Evolutionary conservation across 805 yeast species (phyloP), one percentile per base, ranked within the genome.

Genomic region (Sugiyamaella boreocaroliniensis): DNA sequence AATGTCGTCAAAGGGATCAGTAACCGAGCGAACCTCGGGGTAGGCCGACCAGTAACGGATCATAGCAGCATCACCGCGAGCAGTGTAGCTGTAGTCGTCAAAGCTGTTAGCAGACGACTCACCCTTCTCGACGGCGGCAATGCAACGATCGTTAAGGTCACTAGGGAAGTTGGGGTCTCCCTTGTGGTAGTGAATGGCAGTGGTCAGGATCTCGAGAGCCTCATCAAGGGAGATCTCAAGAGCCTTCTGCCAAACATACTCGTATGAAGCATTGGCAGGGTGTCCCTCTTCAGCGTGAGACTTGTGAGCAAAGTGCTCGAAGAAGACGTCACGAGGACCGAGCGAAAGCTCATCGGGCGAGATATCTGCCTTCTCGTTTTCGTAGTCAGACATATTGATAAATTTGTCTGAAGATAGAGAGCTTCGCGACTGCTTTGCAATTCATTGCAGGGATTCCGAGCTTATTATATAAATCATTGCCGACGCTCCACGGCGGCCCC

Each of bases 1-100:
- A 1, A 76, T 74, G 53, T 79, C 80, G 58, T 80, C 83, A 45
- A 59, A 68, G 1, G 81, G 76, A 43, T 75, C 77, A 8, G 79
- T 74, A 22, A 81, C 77, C 3, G 83, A 74, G 45, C 84, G 64
- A 15, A 80, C 79, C 61, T 80, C 84, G 2, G 83, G 82, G 55
- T 79, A 79, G 3, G 83, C 82, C 1, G 82, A 78, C 55, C 70
- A 74, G 51, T 51, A 60, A 52, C 55, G 53, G 47, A 65, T 68
- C 45, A 76, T 61, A 26, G 71, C 74, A 5, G 79, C 79, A 50
- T 74, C 74, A 45, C 32, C 48, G 7, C 48, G 18, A 15, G 40
- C 26, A 61, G 43, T 69, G 69, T 14, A 71, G 58, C 16, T 57
- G 37, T 5, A 63, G 22, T n/a, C 46, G 41, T 51, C 48, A 34